phyloP scores from a whole-genome alignment of 2,329 filamentous ascomycete genomes.

The Aspergillus quadricinctus region DNA sequence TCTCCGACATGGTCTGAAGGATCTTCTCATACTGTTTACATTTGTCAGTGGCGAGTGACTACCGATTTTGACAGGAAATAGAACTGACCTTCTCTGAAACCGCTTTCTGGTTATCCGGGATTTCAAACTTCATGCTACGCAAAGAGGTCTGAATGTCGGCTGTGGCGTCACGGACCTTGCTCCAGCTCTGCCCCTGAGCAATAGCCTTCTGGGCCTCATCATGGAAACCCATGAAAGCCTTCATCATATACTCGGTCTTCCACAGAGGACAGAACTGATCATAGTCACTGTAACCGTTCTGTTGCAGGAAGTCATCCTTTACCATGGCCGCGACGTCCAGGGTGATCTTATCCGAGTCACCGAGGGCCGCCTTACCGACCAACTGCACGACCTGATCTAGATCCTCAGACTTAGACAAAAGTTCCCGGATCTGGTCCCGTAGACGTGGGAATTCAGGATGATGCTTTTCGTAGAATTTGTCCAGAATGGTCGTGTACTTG shows the following conservation, averaged over 20 bases:
- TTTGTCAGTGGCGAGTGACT: conserved; percentile 37
- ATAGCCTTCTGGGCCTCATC: conserved; percentile 97
- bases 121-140: conserved; percentile 93
- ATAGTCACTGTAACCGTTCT: conserved; percentile 98
- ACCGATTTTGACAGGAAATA: conserved; percentile 1
- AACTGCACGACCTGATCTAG: conserved; percentile 98
- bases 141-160: conserved; percentile 79
- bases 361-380: conserved; percentile 93
- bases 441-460: conserved; percentile 91
- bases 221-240: conserved; percentile 96
- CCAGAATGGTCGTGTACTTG: conserved; percentile 86
- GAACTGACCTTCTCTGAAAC: conserved; percentile 74
- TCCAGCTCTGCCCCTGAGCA: conserved; percentile 84
- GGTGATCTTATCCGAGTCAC: conserved; percentile 97
- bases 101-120: conserved; percentile 76
- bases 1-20: conserved; percentile 88
- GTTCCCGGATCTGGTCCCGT: conserved; percentile 87
- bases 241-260: conserved; percentile 99
- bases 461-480: conserved; percentile 92
- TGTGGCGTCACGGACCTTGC: conserved; percentile 87
- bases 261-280: conserved; percentile 98
- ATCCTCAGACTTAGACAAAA: conserved; percentile 92
- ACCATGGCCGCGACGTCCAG: conserved; percentile 84
- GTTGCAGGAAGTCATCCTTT: conserved; percentile 98
- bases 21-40: conserved; percentile 76